phyloP scores from a whole-genome alignment of 108 stramenopile species.

The Cyclotella choctawhatcheeana region DNA sequence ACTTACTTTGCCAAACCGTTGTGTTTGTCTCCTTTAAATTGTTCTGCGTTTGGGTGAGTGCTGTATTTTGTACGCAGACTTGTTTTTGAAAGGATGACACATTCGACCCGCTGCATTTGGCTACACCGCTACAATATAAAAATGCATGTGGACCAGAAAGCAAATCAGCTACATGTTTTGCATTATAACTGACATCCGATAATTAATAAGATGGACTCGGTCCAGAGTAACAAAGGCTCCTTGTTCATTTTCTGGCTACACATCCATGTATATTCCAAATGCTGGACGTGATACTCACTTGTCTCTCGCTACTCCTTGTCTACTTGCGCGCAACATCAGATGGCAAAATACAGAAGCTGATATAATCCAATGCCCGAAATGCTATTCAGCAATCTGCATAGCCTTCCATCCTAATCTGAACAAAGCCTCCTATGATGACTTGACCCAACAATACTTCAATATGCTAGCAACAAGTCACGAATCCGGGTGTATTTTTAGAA shows the following conservation, averaged over 20 bases:
- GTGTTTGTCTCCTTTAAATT: constrained; percentile 66
- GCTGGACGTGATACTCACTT: too few species aligned
- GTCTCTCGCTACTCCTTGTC: too few species aligned
- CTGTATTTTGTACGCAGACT: neutral
- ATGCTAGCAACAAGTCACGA: constrained; percentile 35
- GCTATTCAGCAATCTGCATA: constrained; percentile 54
- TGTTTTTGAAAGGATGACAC: too few species aligned
- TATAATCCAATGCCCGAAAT: constrained; percentile 58
- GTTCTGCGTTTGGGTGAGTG: constrained; percentile 73
- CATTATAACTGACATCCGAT: constrained; percentile 8
- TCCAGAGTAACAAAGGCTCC: constrained; percentile 38
- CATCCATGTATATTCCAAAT: constrained; percentile 54
- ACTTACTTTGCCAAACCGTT: constrained; percentile 73
- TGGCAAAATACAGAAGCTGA: constrained; percentile 65
- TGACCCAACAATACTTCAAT: constrained; percentile 34
- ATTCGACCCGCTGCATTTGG: too few species aligned
- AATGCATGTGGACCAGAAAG: too few species aligned
- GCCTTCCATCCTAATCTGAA: constrained; percentile 42
- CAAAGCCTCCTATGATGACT: constrained; percentile 12
- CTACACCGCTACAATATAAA: too few species aligned
- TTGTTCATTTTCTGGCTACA: constrained; percentile 71
- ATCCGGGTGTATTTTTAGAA: constrained; percentile 29
- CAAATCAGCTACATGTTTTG: too few species aligned
- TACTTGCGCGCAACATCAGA: too few species aligned
- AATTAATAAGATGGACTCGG: constrained; percentile 29